Percentiles rank a stretch among this genome's conserved stretches.
Conservation (phyloP, 768 basidiomycete species). For the Rossbeevera mucosa region DNA sequence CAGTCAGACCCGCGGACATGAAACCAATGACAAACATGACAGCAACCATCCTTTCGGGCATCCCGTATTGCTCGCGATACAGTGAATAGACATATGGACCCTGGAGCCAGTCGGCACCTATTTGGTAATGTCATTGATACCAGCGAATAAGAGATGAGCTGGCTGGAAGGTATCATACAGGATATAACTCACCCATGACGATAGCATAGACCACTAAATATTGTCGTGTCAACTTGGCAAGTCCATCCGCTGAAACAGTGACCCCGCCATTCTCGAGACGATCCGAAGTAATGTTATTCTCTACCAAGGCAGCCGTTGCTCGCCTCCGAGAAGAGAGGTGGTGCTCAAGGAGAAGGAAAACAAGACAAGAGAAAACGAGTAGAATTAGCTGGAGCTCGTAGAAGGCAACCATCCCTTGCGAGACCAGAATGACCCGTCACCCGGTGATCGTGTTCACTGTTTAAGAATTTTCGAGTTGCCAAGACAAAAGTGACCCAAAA, state of each 20-base stretch:
- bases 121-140: not conserved
- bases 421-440: no score
- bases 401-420: constrained; percentile 29
- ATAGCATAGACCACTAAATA: constrained; percentile 67
- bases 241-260: constrained; percentile 18
- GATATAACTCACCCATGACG: constrained; percentile 58
- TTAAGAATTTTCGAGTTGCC: no score
- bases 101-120: constrained; percentile 77
- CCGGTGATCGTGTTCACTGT: no score
- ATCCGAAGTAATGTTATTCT: constrained; percentile 25
- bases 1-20: constrained; percentile 60
- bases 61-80: constrained; percentile 63
- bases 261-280: constrained; percentile 31
- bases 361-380: constrained; percentile 32
- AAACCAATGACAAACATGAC: constrained; percentile 77
- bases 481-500: no score
- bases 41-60: constrained; percentile 61
- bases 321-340: constrained; percentile 26
- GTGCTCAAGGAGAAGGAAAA: constrained; percentile 35
- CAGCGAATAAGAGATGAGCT: constrained; percentile 2
- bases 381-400: constrained; percentile 40
- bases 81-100: constrained; percentile 77
- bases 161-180: not conserved
- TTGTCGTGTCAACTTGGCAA: constrained; percentile 38
- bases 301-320: constrained; percentile 12